Evolutionary conservation across 768 basidiomycete genomes (phyloP).

Genomic region (Boletus reticulatus): DNA sequence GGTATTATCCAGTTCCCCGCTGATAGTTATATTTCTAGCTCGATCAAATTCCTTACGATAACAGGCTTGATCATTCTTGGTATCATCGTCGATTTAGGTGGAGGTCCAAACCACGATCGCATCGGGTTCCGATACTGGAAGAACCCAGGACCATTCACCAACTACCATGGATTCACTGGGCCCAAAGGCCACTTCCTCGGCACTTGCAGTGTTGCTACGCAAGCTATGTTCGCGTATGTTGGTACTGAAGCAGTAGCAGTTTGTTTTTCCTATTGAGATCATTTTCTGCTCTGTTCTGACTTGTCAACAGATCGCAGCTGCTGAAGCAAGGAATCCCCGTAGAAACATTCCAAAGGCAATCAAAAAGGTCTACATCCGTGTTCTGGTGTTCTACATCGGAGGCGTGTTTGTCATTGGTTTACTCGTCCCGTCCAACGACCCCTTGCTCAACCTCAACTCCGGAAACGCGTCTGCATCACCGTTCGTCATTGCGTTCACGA

Average conservation of each 20-base stretch:
- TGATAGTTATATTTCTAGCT: neutral
- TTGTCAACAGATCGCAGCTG: neutral
- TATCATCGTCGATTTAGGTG: slow-evolving; percentile 4
- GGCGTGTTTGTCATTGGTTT: slow-evolving; percentile 2
- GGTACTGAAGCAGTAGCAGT: slow-evolving; percentile 7
- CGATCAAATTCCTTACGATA: slow-evolving; percentile 1
- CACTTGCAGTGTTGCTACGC: neutral
- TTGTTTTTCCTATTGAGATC: neutral
- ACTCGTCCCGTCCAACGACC: neutral
- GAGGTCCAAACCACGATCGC: neutral
- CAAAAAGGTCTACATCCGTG: neutral
- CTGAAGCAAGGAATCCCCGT: slow-evolving; percentile 6
- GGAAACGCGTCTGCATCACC: slow-evolving; percentile 15
- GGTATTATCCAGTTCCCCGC: neutral
- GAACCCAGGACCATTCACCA: slow-evolving; percentile 18
- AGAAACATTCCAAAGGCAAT: slow-evolving; percentile 1
- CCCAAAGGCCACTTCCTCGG: slow-evolving; percentile 3
- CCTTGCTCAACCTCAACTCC: slow-evolving; percentile 23
- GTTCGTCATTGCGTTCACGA: neutral
- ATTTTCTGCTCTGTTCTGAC: neutral
- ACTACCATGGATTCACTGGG: neutral
- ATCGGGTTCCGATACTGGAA: slow-evolving; percentile 40
- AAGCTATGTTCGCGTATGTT: neutral
- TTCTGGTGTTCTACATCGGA: slow-evolving; percentile 5
- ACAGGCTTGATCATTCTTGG: neutral